Conservation (phyloP, 148 eudicot genomes). For the Arctostaphylos glauca region DNA sequence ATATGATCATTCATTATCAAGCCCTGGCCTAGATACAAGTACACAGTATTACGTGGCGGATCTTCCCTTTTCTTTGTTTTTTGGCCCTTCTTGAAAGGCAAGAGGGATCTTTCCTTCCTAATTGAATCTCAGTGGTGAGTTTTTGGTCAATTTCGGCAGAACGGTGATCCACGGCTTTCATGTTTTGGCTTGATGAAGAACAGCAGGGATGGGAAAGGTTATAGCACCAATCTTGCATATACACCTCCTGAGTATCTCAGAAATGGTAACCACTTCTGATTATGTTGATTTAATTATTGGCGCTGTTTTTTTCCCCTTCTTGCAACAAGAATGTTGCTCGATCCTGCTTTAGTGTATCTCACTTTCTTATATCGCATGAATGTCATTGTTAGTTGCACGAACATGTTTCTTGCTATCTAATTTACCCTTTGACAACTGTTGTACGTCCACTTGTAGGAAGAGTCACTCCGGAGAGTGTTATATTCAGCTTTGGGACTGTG, state of each 20-base stretch:
- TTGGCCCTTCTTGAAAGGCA: not conserved
- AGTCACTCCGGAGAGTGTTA: slow-evolving; percentile 81
- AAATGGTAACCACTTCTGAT: slow-evolving; percentile 51
- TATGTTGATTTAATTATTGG: not conserved
- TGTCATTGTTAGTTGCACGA: not conserved
- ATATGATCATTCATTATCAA: not conserved
- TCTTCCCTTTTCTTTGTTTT: not conserved
- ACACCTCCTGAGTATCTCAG: slow-evolving; percentile 92
- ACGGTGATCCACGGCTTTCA: slow-evolving; percentile 92
- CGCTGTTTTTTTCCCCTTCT: not conserved
- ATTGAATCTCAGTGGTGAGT: not conserved
- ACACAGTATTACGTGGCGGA: not conserved
- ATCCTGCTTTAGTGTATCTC: not conserved
- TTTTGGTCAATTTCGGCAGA: slow-evolving; percentile 43
- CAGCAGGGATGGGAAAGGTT: slow-evolving; percentile 94
- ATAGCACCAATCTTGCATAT: slow-evolving; percentile 95
- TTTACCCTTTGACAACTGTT: not conserved
- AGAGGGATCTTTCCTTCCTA: slow-evolving; percentile 5
- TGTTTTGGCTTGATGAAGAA: slow-evolving; percentile 97
- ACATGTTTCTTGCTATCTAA: not conserved
- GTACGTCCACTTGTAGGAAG: slow-evolving; percentile 43
- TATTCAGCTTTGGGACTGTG: slow-evolving; percentile 84
- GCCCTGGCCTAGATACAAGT: not conserved
- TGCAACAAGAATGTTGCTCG: not conserved
- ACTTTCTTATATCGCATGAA: not conserved